Evolutionary conservation across 1,284 basidiomycete genomes (phyloP).

Genomic region (Moesziomyces antarcticus): DNA sequence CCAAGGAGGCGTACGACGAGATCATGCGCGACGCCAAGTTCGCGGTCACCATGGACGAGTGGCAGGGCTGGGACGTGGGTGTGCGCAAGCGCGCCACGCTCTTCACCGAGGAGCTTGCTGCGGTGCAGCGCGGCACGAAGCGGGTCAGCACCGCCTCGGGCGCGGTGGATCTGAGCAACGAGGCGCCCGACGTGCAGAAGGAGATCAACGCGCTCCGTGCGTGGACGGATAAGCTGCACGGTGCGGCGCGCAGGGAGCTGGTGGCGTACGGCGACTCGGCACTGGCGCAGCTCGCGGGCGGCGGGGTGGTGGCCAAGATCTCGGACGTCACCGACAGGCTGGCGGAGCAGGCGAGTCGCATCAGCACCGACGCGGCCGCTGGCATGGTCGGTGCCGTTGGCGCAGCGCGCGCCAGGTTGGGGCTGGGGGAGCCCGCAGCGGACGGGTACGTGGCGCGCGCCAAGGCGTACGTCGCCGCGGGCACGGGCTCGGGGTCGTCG

Average conservation of each 20-base stretch:
- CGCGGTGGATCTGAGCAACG: conserved; percentile 36
- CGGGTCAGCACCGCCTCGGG: conserved; percentile 25
- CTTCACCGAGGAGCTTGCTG: conserved; percentile 45
- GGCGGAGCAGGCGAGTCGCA: conserved; percentile 38
- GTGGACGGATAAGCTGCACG: conserved; percentile 44
- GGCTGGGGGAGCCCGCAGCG: conserved; percentile 23
- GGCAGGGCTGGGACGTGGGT: conserved; percentile 61
- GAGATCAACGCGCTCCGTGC: conserved; percentile 28
- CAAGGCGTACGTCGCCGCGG: conserved; percentile 30
- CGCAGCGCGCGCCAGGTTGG: conserved; percentile 41
- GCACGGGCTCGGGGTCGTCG: conserved; percentile 27
- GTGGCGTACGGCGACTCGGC: conserved; percentile 36
- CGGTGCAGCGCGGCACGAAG: conserved; percentile 39
- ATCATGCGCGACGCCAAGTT: conserved; percentile 62
- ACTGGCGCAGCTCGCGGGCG: conserved; percentile 41
- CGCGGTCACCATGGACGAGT: conserved; percentile 57
- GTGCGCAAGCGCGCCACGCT: conserved; percentile 45
- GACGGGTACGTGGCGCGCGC: conserved; percentile 43
- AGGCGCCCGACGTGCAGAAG: conserved; percentile 48
- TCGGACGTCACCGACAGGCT: conserved; percentile 45
- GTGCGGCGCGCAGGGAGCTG: conserved; percentile 47
- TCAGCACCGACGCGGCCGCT: conserved; percentile 49
- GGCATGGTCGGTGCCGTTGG: conserved; percentile 48
- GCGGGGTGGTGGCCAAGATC: conserved; percentile 42
- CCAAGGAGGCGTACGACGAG: conserved; percentile 48